phyloP scores from a whole-genome alignment of 352 stramenopile species.

The Phytophthora citricola region DNA sequence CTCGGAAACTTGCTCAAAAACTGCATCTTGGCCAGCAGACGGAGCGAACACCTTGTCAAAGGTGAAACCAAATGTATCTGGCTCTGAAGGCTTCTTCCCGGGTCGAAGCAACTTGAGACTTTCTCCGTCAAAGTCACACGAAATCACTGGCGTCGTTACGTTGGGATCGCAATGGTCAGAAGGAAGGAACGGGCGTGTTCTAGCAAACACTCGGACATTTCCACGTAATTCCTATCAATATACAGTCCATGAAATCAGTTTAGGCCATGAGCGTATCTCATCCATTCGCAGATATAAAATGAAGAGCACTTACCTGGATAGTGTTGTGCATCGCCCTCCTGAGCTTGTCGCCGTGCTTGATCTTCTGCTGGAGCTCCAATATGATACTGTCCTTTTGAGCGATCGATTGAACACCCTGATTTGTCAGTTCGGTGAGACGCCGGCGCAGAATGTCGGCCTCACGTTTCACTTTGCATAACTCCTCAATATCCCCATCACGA shows the following conservation, averaged over 20 bases:
- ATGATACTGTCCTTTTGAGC: slow-evolving; percentile 77
- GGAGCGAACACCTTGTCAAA: slow-evolving; percentile 98
- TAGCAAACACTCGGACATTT: slow-evolving; percentile 98
- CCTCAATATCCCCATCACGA: slow-evolving; percentile 69
- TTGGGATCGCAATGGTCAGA: slow-evolving; percentile 71
- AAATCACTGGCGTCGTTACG: slow-evolving; percentile 54
- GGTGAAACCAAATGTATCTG: slow-evolving; percentile 85
- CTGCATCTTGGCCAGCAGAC: slow-evolving; percentile 91
- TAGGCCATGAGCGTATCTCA: no score
- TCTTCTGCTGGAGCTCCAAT: slow-evolving; percentile 72
- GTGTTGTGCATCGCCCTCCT: slow-evolving; percentile 98
- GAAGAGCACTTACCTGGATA: slow-evolving; percentile 78
- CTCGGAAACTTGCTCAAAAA: slow-evolving; percentile 97
- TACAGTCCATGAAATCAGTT: not conserved
- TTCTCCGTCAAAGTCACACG: slow-evolving; percentile 77
- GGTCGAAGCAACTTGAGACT: slow-evolving; percentile 65
- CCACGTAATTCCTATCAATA: slow-evolving; percentile 94
- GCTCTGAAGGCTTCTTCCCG: slow-evolving; percentile 52
- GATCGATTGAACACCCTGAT: slow-evolving; percentile 66
- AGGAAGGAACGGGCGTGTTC: slow-evolving; percentile 92
- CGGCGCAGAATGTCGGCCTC: slow-evolving; percentile 76
- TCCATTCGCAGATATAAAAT: no score
- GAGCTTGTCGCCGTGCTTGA: slow-evolving; percentile 81
- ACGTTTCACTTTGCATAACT: slow-evolving; percentile 72
- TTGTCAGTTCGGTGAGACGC: slow-evolving; percentile 70